phyloP scores from a whole-genome alignment of 805 yeast species.

The Dipodascus albidus region DNA sequence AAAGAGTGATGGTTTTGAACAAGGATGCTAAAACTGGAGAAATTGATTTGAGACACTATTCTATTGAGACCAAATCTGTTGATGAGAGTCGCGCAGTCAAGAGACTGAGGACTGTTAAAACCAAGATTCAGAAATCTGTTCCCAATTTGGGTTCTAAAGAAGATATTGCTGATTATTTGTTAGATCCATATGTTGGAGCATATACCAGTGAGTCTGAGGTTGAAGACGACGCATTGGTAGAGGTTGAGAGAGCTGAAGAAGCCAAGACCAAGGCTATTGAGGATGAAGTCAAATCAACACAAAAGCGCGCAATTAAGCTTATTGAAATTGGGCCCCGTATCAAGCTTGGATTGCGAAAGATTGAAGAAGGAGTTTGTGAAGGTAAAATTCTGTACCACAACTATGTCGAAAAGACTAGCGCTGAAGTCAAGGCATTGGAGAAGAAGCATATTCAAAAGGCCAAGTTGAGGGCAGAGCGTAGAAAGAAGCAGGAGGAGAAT shows the following conservation, averaged over 20 bases:
- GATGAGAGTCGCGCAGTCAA: conserved; percentile 58
- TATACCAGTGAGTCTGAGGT: conserved; percentile 88
- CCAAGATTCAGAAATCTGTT: conserved; percentile 46
- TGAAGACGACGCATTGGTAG: conserved; percentile 43
- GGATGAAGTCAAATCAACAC: conserved; percentile 17
- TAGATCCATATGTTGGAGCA: conserved; percentile 76
- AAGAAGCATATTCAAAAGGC: conserved; percentile 51
- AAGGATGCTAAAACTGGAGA: conserved; percentile 58
- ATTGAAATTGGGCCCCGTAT: conserved; percentile 92
- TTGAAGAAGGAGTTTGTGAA: conserved; percentile 83
- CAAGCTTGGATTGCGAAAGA: conserved; percentile 62
- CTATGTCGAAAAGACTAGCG: conserved; percentile 46
- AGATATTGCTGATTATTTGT: conserved; percentile 73
- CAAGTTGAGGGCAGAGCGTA: conserved; percentile 57
- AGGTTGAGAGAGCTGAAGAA: conserved; percentile 7
- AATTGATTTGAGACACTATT: conserved; percentile 81
- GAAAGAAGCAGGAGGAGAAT: conserved; percentile 68
- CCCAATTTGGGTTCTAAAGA: conserved; percentile 58
- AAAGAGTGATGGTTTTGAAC: conserved; percentile 75
- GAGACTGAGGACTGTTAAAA: conserved; percentile 53
- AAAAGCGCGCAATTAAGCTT: conserved; percentile 78
- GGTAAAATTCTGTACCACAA: conserved; percentile 86
- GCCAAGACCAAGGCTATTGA: conserved; percentile 16
- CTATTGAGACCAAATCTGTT: conserved; percentile 75
- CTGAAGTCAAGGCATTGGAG: conserved; percentile 52